phyloP scores from a whole-genome alignment of 768 basidiomycete species.

The Trametes gibbosa region DNA sequence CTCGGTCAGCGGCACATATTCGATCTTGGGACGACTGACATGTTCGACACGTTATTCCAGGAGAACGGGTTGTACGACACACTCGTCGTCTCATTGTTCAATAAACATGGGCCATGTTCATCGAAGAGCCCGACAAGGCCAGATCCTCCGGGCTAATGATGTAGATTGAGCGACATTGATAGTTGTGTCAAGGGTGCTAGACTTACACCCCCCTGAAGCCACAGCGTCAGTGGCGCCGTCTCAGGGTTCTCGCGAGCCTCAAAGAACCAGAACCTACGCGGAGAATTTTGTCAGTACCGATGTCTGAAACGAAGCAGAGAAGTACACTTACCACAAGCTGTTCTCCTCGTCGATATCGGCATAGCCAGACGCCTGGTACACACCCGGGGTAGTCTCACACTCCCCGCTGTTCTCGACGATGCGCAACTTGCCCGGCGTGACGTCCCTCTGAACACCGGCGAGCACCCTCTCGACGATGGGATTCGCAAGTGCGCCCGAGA shows the following conservation, averaged over 20 bases:
- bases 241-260: slow-evolving; percentile 56
- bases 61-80: slow-evolving; percentile 53
- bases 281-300: background rate
- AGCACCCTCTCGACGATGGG: too few species aligned
- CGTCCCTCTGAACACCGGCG: too few species aligned
- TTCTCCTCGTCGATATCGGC: slow-evolving; percentile 52
- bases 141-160: slow-evolving; percentile 35
- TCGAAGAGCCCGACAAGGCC: slow-evolving; percentile 35
- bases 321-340: slow-evolving; percentile 49
- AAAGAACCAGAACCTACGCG: slow-evolving; percentile 64
- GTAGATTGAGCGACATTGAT: background rate
- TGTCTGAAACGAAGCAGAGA: background rate
- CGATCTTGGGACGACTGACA: slow-evolving; percentile 28
- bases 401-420: slow-evolving; percentile 58
- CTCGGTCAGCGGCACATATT: background rate
- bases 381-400: slow-evolving; percentile 60
- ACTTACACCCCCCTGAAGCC: slow-evolving; percentile 58
- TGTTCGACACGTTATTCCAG: slow-evolving; percentile 55
- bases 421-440: slow-evolving; percentile 36
- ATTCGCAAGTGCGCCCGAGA: too few species aligned
- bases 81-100: slow-evolving; percentile 49
- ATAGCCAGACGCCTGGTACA: slow-evolving; percentile 62
- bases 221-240: slow-evolving; percentile 59
- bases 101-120: slow-evolving; percentile 43
- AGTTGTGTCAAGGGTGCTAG: background rate